phyloP scores from a whole-genome alignment of 257 asterid species.

The Solanum clarkiae region DNA sequence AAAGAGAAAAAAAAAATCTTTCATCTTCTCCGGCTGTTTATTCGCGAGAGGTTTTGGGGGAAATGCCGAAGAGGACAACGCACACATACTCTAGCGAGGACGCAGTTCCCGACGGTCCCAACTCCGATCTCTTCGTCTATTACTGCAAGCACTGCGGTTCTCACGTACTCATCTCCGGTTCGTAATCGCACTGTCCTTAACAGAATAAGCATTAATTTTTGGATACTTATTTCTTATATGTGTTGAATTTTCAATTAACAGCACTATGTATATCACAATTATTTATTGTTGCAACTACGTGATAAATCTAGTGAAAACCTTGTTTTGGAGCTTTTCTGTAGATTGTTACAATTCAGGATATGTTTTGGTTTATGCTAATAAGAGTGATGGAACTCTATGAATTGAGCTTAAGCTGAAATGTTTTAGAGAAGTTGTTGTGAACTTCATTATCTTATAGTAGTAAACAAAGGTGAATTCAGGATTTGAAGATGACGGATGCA shows the following conservation, averaged over 20 bases:
- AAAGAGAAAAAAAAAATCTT: neutral
- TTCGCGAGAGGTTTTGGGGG: neutral
- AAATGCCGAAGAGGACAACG: constrained; percentile 95
- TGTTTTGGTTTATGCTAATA: neutral
- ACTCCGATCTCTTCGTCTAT: constrained; percentile 91
- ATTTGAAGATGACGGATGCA: too few species aligned
- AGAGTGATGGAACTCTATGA: neutral
- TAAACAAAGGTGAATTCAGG: neutral
- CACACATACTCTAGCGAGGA: constrained; percentile 97
- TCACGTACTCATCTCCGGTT: constrained; percentile 97
- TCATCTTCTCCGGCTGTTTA: neutral
- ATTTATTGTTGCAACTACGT: neutral
- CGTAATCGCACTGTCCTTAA: neutral
- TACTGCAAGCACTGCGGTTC: constrained; percentile 94
- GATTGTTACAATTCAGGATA: neutral
- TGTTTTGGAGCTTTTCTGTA: neutral
- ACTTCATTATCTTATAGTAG: neutral
- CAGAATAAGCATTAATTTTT: neutral
- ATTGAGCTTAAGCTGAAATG: neutral
- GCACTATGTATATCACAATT: neutral
- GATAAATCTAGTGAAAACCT: neutral
- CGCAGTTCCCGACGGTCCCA: constrained; percentile 77
- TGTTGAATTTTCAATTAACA: neutral
- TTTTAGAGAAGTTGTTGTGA: neutral
- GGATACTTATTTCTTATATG: neutral